Evolutionary conservation across 148 eudicot genomes (phyloP), one percentile per base, ranked within the genome.

Genomic region (Polygonum maritimum): DNA sequence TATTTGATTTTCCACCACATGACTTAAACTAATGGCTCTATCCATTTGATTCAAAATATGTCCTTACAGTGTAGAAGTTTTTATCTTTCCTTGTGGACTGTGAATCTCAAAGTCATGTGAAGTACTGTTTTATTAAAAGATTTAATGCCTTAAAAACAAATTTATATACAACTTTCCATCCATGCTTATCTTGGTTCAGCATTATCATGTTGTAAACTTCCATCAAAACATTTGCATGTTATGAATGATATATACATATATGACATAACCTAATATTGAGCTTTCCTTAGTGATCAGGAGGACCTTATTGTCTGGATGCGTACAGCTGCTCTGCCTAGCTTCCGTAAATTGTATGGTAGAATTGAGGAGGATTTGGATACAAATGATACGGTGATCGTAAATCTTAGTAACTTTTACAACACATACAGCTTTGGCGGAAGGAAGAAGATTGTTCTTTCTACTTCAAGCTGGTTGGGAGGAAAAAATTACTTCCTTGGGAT

Each of bases 231-330:
- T 14, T 16, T 52, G 57, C 57, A 2, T 52, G 16, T 52, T 52
- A 7, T 7, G 4, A 22, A 2, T 21, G 22, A 8, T 13, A 58
- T 58, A 21, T 58, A 8, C 35, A 58, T 58, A 21, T 21, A 22
- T 22, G 2, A 58, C 65, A 58, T 21, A 9, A 7, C 22, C 35
- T 60, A 7, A 60, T 31, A 60, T 60, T 35, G 69, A 60, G 69
- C 69, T 55, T 21, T 0, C 12, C 35, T 71, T 76, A 85, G 93
- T 47, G 87, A 89, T 45, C 96, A 91, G 80, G 96, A 91, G 80
- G 96, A 91, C 81, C 92, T 91, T 57, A 89, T 91, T 10, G 96
- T 91, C 36, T 91, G 96, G 96, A 91, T 91, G 96, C 92, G 96
- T n/a, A 89, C 92, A 19, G 90, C 96, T 76, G 92, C 96, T 75